These are phyloP conservation scores for Paspalum vaginatum DNA, from an alignment of 176 grass and related monocot genomes.

Conservation along the genomic window DNA sequence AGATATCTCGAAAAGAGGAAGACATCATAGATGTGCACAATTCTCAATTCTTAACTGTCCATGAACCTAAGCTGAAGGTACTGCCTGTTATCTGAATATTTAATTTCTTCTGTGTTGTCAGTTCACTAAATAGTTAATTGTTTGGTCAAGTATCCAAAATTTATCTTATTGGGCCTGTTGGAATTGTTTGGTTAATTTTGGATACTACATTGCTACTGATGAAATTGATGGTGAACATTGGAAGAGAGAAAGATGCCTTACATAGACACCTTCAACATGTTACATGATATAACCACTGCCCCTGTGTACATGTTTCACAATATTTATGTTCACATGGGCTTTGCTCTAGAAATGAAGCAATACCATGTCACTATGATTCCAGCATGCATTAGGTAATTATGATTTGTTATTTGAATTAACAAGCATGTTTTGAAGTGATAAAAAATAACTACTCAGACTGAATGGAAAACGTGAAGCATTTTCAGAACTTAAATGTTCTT, in stretches of 20 bases:
- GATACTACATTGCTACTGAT: constrained; percentile 9
- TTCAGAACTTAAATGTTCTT: constrained; percentile 4
- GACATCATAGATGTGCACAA: constrained; percentile 65
- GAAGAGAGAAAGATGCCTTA: neutral
- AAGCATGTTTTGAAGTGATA: constrained; percentile 31
- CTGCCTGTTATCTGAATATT: constrained; percentile 16
- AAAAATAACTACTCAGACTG: neutral
- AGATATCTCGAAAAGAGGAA: constrained; percentile 69
- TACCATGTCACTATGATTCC: neutral
- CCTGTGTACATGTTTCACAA: constrained; percentile 4
- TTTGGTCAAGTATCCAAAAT: neutral
- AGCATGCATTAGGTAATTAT: constrained; percentile 11
- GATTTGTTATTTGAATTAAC: constrained; percentile 9
- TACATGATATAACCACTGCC: neutral
- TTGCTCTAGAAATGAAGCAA: constrained; percentile 12
- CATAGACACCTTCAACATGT: neutral
- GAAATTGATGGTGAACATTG: neutral
- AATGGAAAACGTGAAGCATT: constrained; percentile 21
- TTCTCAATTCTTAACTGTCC: constrained; percentile 57
- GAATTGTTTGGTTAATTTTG: neutral
- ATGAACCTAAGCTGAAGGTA: constrained; percentile 80
- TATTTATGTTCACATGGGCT: neutral
- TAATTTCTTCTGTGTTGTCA: neutral
- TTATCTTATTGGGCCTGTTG: neutral
- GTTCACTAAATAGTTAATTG: neutral